These are phyloP conservation scores for Dactylellina drechsleri DNA, from an alignment of 2,329 filamentous ascomycete species.

Conservation along the genomic window DNA sequence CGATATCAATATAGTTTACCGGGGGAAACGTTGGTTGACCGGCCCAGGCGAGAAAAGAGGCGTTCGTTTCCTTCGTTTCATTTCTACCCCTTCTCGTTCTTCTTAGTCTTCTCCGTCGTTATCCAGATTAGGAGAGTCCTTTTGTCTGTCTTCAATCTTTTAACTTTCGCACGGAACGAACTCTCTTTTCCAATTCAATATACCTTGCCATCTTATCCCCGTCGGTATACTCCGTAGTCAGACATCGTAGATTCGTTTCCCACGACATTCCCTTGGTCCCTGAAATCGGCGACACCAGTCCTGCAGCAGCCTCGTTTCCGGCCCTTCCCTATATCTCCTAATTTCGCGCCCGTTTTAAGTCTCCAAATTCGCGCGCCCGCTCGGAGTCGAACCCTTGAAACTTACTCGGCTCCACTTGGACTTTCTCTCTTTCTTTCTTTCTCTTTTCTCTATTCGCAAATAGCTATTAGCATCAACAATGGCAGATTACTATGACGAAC, in stretches of 20 bases:
- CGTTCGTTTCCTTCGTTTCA: slow-evolving; percentile 30
- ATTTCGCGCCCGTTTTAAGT: slow-evolving; percentile 33
- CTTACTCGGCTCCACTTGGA: slow-evolving; percentile 1
- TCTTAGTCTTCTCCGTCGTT: slow-evolving; percentile 21
- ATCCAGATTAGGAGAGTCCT: slow-evolving; percentile 11
- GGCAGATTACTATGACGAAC: slow-evolving; percentile 53
- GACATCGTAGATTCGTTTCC: neutral
- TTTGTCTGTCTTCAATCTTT: too few relatives aligned
- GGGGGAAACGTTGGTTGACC: too few relatives aligned
- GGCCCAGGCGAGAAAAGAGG: too few relatives aligned
- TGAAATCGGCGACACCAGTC: slow-evolving; percentile 25
- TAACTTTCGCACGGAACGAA: too few relatives aligned
- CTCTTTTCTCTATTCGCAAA: neutral
- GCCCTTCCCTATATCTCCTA: slow-evolving; percentile 28
- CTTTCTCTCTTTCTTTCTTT: neutral
- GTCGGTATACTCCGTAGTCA: neutral
- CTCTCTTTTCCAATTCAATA: too few relatives aligned
- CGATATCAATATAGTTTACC: too few relatives aligned
- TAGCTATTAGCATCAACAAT: slow-evolving; percentile 18
- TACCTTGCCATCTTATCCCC: neutral
- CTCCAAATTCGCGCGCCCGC: slow-evolving; percentile 17
- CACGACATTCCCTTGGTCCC: slow-evolving; percentile 10
- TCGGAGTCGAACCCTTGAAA: neutral
- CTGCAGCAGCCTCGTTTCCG: slow-evolving; percentile 24
- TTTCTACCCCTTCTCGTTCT: slow-evolving; percentile 17